These are phyloP conservation scores for Eucalyptus regnans DNA, from an alignment of 345 rosid species.

Conservation along the genomic window DNA sequence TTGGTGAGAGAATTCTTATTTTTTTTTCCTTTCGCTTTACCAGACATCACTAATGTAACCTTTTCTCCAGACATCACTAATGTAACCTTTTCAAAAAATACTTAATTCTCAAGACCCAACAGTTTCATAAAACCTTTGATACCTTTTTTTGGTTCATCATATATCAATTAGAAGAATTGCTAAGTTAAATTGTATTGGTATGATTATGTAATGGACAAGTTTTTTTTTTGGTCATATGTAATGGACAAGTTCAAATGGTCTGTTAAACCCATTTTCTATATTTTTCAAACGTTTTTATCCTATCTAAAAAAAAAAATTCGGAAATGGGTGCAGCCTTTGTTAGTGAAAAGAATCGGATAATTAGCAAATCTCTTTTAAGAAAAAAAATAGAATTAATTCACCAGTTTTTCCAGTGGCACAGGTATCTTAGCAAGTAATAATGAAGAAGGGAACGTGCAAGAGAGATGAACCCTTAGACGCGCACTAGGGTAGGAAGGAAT, in stretches of 20 bases:
- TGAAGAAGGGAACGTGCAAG: not conserved
- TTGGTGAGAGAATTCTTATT: not conserved
- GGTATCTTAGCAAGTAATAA: not conserved
- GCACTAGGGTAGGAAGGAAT: not conserved
- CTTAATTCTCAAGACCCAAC: not conserved
- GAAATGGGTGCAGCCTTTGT: no score
- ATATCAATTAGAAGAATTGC: not conserved
- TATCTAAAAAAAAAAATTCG: no score
- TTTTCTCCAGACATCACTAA: no score
- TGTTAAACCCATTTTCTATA: not conserved
- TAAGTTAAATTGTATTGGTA: not conserved
- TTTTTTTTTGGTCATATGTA: no score
- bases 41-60: accelerated
- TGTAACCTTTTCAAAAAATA: no score
- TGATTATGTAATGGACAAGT: not conserved
- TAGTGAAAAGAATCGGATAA: not conserved
- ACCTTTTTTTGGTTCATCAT: not conserved
- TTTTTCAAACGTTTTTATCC: not conserved
- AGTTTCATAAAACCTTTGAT: not conserved
- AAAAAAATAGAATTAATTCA: not conserved
- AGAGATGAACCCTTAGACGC: not conserved
- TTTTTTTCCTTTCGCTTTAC: not conserved
- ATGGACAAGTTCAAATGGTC: not conserved
- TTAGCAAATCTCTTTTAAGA: no score
- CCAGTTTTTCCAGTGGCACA: not conserved